A percentile compares a stretch with the other conserved stretches of the same genome.
phyloP scores from a whole-genome alignment of 805 yeast species.

The Vanderwaltozyma verrucispora region DNA sequence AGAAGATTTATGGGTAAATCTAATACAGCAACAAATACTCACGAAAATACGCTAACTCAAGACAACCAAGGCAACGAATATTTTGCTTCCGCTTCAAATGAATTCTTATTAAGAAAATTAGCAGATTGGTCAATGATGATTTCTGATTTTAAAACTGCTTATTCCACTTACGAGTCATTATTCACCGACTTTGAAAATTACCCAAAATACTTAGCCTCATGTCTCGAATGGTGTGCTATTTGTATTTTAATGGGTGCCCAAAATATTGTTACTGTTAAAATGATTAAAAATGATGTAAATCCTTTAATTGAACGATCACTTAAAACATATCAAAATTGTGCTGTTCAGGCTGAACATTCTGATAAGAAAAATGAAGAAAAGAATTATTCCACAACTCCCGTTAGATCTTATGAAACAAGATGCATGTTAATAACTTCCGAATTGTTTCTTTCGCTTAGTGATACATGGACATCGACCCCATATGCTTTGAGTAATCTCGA shows the following conservation, averaged over 20 bases:
- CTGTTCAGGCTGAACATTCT: background rate
- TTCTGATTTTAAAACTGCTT: slow-evolving; percentile 80
- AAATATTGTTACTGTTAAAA: slow-evolving; percentile 32
- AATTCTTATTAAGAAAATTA: slow-evolving; percentile 64
- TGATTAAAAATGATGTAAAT: slow-evolving; percentile 36
- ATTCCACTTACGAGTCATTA: slow-evolving; percentile 70
- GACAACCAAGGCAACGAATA: slow-evolving; percentile 45
- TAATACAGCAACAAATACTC: slow-evolving; percentile 1
- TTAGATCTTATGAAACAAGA: slow-evolving; percentile 54
- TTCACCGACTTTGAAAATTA: slow-evolving; percentile 64
- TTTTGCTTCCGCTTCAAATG: slow-evolving; percentile 55
- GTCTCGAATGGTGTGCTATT: slow-evolving; percentile 81
- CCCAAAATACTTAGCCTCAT: slow-evolving; percentile 43
- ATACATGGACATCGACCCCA: slow-evolving; percentile 34
- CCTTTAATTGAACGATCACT: slow-evolving; percentile 28
- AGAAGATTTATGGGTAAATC: slow-evolving; percentile 28
- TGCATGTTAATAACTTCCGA: slow-evolving; percentile 61
- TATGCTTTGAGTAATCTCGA: slow-evolving; percentile 35
- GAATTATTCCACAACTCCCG: slow-evolving; percentile 34
- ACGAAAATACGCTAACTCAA: slow-evolving; percentile 20
- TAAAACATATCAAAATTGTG: slow-evolving; percentile 29
- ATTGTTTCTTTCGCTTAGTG: slow-evolving; percentile 39
- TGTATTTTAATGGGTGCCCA: slow-evolving; percentile 53
- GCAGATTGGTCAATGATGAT: slow-evolving; percentile 92
- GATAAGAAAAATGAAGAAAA: slow-evolving; percentile 38